Base-by-base conservation (phyloP, 1,139 yeast species). In the Yamadazyma sp. region DNA sequence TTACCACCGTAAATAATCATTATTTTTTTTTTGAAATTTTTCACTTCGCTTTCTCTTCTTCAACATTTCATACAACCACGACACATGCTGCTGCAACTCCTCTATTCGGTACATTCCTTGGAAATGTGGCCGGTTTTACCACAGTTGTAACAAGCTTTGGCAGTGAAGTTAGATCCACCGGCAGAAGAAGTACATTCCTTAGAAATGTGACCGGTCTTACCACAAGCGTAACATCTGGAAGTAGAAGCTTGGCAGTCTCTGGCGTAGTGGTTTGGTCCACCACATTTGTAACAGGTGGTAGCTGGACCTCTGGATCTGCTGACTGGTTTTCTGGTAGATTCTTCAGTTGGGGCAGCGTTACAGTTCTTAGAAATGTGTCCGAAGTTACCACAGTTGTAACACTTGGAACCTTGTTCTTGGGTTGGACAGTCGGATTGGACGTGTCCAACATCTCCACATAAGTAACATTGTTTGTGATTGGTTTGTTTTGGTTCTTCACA, bases 211-310 rank as follows among this genome's bases (percentile, higher is more conserved):
- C 96, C 96, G 49, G 78, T 73, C 66, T 84, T 83, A 54, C 96
- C 96, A 68, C 97, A 89, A 44, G 94, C 87, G 75, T 87, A 89
- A 69, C 97, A 89, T 67, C 86, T 87, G 62, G 83, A 79, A 43
- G 55, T 59, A 51, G 77, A 75, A 47, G 88, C 89, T 66, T 83
- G 87, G 66, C 96, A 87, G 65, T 87, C 95, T 69, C 88, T 83
- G 48, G 95, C 95, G 68, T 81, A 84, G 65, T 87, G 96, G 80
- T 87, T 87, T 61, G 94, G 91, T 49, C 94, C 95, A 57, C 95
- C 95, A 65, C 95, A 87, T 69, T 83, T 87, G 83, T 84, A 86
- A 69, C 95, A 87, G 44, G 89, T 80, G 47, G 87, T 77, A 45
- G 62, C 49, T 40, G 55, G 48, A 32, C 45, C 44, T 37, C 50